Conservation (phyloP, 1,284 basidiomycete species). For the Gomphus bonarii region DNA sequence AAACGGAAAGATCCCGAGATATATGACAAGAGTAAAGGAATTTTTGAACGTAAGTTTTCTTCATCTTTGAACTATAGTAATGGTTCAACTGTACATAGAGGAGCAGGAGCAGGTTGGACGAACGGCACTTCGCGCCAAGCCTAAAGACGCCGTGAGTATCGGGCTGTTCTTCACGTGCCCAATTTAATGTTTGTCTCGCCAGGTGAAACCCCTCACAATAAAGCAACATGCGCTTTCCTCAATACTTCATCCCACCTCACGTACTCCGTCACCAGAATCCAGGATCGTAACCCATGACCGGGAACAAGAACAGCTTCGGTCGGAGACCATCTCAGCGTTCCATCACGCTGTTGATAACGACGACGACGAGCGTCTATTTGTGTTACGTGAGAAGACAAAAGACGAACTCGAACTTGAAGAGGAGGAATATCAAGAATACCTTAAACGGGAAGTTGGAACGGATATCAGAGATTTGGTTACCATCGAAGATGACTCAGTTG, state of each 20-base stretch:
- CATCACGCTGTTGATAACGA: conserved; percentile 37
- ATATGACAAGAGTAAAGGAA: conserved; percentile 59
- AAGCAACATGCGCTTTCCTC: conserved; percentile 49
- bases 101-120: conserved; percentile 43
- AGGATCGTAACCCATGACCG: conserved; percentile 60
- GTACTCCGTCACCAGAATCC: conserved; percentile 41
- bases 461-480: conserved; percentile 51
- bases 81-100: conserved; percentile 33
- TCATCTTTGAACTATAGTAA: conserved; percentile 1
- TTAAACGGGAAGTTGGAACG: conserved; percentile 75
- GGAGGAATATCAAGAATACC: conserved; percentile 71
- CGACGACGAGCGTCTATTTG: conserved; percentile 52
- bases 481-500: conserved; percentile 25
- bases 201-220: conserved; percentile 53
- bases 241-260: conserved; percentile 38
- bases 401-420: conserved; percentile 69
- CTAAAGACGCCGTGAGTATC: conserved; percentile 41
- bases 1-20: conserved; percentile 77
- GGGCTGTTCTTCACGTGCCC: background rate
- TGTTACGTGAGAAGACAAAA: conserved; percentile 65
- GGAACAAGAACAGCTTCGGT: conserved; percentile 68
- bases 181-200: conserved; percentile 4
- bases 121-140: conserved; percentile 13
- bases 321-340: conserved; percentile 82
- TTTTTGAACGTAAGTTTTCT: conserved; percentile 59